Conservation (phyloP, 371 early-diverging fungal genomes). For the Syncephalastrum monosporum region DNA sequence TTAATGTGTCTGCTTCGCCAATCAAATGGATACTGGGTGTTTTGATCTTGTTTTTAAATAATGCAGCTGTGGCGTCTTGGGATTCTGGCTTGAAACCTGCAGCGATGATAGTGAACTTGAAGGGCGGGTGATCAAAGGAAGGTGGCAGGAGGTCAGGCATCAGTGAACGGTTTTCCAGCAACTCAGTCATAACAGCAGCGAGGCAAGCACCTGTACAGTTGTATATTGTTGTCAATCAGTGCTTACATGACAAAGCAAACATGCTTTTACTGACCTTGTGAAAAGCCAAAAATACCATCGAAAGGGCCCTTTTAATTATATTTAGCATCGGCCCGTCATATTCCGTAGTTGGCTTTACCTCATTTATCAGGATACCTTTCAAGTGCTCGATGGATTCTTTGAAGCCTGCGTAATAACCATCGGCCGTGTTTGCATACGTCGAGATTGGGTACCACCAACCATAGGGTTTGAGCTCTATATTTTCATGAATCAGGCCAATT, state of each 20-base stretch:
- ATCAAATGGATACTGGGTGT: slow-evolving; percentile 69
- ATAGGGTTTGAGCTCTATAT: slow-evolving; percentile 46
- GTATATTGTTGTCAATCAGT: not conserved
- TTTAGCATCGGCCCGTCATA: not conserved
- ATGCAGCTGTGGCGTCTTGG: slow-evolving; percentile 31
- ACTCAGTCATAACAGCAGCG: slow-evolving; percentile 57
- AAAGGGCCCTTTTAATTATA: slow-evolving; percentile 55
- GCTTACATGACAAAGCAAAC: not conserved
- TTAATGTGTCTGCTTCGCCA: slow-evolving; percentile 58
- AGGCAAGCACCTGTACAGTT: slow-evolving; percentile 50
- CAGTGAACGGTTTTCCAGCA: slow-evolving; percentile 38
- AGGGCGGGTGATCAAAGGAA: slow-evolving; percentile 45
- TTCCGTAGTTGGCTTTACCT: slow-evolving; percentile 25
- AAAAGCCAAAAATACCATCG: slow-evolving; percentile 76
- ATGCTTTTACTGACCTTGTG: slow-evolving; percentile 43
- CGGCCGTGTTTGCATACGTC: slow-evolving; percentile 18
- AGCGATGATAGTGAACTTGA: slow-evolving; percentile 60
- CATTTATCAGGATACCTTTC: slow-evolving; percentile 47
- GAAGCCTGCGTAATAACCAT: slow-evolving; percentile 53
- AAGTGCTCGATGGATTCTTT: slow-evolving; percentile 55
- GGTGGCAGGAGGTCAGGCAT: slow-evolving; percentile 13
- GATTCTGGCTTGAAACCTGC: slow-evolving; percentile 56
- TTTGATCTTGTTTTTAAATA: slow-evolving; percentile 42
- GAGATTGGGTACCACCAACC: slow-evolving; percentile 62
- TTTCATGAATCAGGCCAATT: too few relatives aligned